These are phyloP conservation scores for Wallacemonas sp. DNA, from an alignment of 208 protist species.

Conservation along the genomic window DNA sequence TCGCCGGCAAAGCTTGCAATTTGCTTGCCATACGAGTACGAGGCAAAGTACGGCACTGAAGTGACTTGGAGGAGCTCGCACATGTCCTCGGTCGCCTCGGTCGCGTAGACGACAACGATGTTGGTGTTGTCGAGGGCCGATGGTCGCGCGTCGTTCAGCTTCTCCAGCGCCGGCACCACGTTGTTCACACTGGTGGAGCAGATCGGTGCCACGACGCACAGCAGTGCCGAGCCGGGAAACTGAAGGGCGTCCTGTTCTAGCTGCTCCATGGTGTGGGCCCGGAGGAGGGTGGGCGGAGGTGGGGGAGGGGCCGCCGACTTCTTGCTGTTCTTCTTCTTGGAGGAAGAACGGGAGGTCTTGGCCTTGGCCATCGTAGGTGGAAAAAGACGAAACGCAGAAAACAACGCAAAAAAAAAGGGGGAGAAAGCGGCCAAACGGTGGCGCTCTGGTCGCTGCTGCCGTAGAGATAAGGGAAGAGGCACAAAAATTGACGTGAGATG, in stretches of 20 bases:
- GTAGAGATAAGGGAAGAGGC: no score
- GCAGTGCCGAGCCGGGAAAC: slow-evolving; percentile 44
- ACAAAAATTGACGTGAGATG: no score
- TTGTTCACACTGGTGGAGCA: slow-evolving; percentile 45
- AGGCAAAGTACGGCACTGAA: slow-evolving; percentile 48
- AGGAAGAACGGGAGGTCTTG: slow-evolving; percentile 2
- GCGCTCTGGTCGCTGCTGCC: no score
- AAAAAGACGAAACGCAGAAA: neutral
- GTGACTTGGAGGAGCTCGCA: slow-evolving; percentile 47
- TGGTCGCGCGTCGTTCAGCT: slow-evolving; percentile 67
- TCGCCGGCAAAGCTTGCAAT: slow-evolving; percentile 59
- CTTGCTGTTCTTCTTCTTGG: slow-evolving; percentile 39
- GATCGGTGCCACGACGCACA: slow-evolving; percentile 61
- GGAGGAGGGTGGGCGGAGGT: slow-evolving; percentile 58
- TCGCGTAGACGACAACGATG: slow-evolving; percentile 64
- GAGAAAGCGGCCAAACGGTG: no score
- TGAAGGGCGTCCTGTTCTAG: slow-evolving; percentile 42
- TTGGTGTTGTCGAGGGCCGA: slow-evolving; percentile 36
- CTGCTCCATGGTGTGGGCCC: slow-evolving; percentile 47
- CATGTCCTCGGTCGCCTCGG: slow-evolving; percentile 36
- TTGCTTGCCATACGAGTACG: slow-evolving; percentile 64
- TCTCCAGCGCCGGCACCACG: slow-evolving; percentile 58
- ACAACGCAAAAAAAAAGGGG: no score
- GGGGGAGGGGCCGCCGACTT: slow-evolving; percentile 43
- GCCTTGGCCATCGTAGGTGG: slow-evolving; percentile 2